Percentiles rank a stretch among this genome's conserved stretches.
Evolutionary conservation across 148 eudicot genomes (phyloP).

Genomic region (Chenopodium berlandieri): DNA sequence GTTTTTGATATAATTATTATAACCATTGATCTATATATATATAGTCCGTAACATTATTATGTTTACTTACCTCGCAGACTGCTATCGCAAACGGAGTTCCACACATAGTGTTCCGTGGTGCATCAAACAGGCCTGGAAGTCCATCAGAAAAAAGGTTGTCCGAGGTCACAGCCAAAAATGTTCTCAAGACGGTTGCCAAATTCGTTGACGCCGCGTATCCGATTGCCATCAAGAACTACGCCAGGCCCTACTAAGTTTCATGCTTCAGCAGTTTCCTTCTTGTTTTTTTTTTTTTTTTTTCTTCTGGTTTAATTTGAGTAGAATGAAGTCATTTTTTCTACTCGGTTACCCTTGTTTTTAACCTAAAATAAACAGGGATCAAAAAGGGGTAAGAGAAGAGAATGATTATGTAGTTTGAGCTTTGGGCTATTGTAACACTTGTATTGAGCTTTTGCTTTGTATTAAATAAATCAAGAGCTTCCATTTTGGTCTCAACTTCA

Average conservation of each 20-base stretch:
- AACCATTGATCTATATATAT: too few species aligned
- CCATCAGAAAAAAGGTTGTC: not conserved
- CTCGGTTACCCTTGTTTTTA: not conserved
- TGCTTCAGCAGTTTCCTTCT: not conserved
- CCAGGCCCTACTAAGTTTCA: not conserved
- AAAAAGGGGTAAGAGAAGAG: not conserved
- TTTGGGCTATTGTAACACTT: not conserved
- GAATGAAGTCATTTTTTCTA: not conserved
- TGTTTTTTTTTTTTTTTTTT: too few species aligned
- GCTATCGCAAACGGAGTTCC: constrained; percentile 29
- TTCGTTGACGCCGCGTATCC: constrained; percentile 16
- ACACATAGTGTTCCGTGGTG: constrained; percentile 23
- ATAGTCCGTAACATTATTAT: not conserved
- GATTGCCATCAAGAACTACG: not conserved
- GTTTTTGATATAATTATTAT: too few species aligned
- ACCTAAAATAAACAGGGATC: not conserved
- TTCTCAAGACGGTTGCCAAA: constrained; percentile 15
- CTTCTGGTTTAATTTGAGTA: not conserved
- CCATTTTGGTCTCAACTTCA: not conserved
- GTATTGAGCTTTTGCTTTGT: not conserved
- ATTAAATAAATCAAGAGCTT: not conserved
- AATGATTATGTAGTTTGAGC: not conserved
- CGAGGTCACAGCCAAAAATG: constrained; percentile 18
- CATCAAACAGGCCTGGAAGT: constrained; percentile 29
- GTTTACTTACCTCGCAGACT: not conserved